Evolutionary conservation across 371 early-diverging fungal genomes (phyloP), one percentile per base, ranked within the genome.

Genomic region (Mucor circinelloides): DNA sequence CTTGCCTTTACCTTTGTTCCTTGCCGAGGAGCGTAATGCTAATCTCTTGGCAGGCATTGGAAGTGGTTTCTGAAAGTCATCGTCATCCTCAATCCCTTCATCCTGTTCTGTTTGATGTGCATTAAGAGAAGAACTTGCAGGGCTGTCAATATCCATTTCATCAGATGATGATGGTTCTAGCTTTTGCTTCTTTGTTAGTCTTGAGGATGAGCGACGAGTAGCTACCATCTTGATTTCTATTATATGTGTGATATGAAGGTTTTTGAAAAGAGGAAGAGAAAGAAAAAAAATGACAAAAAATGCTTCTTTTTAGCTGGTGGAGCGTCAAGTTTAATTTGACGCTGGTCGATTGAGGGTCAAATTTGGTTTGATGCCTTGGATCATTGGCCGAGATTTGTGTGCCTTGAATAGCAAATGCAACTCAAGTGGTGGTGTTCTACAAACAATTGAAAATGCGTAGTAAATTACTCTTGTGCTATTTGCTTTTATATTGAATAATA

Each of bases 41-140:
- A n/a, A n/a, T 13, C n/a, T 15, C 9, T 17, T 3, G 58, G 38
- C 17, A 32, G 57, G 25, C 10, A 52, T 15, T 17, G 54, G 13
- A 40, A 66, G 36, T 7, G 66, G 60, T 3, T 54, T 42, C 54
- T 66, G 66, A 27, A 66, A 66, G 23, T 65, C 69, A 23, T 56
- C 59, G 17, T 52, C 54, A 10, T 34, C 50, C 19, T 34, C 19
- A 2, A n/a, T n/a, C n/a, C n/a, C n/a, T n/a, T 60, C 32, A 2
- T 42, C 48, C 27, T 54, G 6, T n/a, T 8, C 32, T 30, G 8
- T 9, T 6, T 25, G 17, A 19, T 13, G 17, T 31, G 54, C 21
- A 54, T 15, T 19, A 52, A 12, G 27, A 52, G 27, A 27, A 3
- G 52, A 23, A 5, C n/a, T 28, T 9, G 31, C 60, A 17, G 42